Conservation (phyloP, 768 basidiomycete genomes). For the Lentinula lateritia region DNA sequence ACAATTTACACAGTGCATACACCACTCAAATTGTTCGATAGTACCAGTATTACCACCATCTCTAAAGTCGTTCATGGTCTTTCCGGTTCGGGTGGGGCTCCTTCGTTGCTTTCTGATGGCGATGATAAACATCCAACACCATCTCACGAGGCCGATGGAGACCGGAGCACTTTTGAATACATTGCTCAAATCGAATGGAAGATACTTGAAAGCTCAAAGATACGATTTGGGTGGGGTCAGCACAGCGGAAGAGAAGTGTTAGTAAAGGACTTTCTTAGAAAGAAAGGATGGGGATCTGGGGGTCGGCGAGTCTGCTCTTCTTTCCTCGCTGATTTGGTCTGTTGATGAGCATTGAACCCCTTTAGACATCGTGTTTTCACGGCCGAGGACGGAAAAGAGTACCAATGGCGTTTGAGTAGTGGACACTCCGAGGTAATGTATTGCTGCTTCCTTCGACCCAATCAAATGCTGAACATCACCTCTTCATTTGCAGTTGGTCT, state of each 20-base stretch:
- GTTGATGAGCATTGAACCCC: too few species aligned
- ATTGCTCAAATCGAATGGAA: slow-evolving; percentile 31
- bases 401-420: slow-evolving; percentile 17
- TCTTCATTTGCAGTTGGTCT: slow-evolving; percentile 9
- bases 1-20: neutral
- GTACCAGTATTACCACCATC: neutral
- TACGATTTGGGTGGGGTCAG: slow-evolving; percentile 20
- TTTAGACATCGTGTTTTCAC: slow-evolving; percentile 15
- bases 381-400: slow-evolving; percentile 18
- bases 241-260: slow-evolving; percentile 13
- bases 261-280: slow-evolving; percentile 21
- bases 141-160: neutral
- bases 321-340: too few species aligned
- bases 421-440: slow-evolving; percentile 9
- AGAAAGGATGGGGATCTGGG: slow-evolving; percentile 14
- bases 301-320: slow-evolving; percentile 14
- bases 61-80: neutral
- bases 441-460: neutral
- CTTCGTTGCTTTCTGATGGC: neutral
- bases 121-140: neutral
- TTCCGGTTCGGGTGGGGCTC: too few species aligned
- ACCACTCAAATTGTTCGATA: neutral
- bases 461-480: neutral
- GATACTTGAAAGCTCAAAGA: slow-evolving; percentile 19
- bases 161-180: neutral